Conservation (phyloP, 371 early-diverging fungal genomes). For the Mortierella sp. region DNA sequence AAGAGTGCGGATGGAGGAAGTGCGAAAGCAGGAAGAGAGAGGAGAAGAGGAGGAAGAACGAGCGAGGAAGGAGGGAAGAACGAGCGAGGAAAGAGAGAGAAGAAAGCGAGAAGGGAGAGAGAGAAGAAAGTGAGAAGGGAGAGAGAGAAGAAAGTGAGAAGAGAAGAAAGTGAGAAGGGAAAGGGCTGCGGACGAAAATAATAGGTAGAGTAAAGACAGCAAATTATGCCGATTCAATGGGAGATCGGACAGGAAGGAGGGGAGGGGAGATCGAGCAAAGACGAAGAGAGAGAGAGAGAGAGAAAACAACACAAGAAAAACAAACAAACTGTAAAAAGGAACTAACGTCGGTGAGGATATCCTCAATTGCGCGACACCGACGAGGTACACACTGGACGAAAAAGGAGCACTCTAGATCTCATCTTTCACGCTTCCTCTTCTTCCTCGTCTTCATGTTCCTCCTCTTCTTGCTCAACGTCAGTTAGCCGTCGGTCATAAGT, state of each 20-base stretch:
- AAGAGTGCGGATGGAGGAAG: not conserved
- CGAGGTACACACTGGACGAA: not conserved
- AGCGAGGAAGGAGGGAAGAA: too few species aligned
- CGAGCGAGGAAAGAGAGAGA: too few species aligned
- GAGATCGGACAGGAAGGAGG: not conserved
- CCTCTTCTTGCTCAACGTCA: too few species aligned
- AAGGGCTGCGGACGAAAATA: not conserved
- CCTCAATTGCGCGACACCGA: not conserved
- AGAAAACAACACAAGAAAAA: not conserved
- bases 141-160: not conserved
- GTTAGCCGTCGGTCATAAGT: too few species aligned
- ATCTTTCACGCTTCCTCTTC: too few species aligned
- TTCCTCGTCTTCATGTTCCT: too few species aligned
- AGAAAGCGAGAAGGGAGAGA: too few species aligned
- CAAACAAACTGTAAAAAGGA: not conserved
- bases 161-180: too few species aligned
- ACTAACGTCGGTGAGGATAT: not conserved
- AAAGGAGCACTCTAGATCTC: constrained; percentile 9
- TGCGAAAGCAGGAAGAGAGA: too few species aligned
- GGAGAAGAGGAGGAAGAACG: too few species aligned
- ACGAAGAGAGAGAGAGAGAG: not conserved
- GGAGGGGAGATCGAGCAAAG: not conserved
- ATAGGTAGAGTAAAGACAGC: not conserved
- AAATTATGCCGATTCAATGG: not conserved
- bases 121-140: too few species aligned